Evolutionary conservation across 345 rosid genomes (phyloP), one percentile per base, ranked within the genome.

Genomic region (Aurinia saxatilis): DNA sequence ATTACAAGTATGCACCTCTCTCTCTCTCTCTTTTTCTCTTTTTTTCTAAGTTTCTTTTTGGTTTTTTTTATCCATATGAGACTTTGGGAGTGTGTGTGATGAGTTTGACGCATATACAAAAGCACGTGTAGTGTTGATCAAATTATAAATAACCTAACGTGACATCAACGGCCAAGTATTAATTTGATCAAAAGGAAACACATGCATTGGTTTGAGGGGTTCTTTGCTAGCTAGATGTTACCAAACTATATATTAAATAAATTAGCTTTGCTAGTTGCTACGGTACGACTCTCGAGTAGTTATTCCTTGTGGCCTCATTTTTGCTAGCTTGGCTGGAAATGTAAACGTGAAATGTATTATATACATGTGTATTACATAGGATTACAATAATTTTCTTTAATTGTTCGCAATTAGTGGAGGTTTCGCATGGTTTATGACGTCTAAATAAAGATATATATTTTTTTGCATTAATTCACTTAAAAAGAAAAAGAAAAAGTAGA

Each of bases 1-100:
- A 91, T 53, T 85, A 87, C 90, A 60, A 87, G 99, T 93, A 39
- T 17, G 31, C 55, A 35, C 29, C 44, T 40, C 58, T 65, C 62
- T 51, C 55, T 37, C 57, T 70, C 57, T 49, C 57, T 59, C 30
- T 25, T 36, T 6, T 11, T 23, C 30, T 4, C 38, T 15, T 10
- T 1, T n/a, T n/a, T n/a, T n/a, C n/a, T n/a, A n/a, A n/a, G n/a
- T n/a, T n/a, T n/a, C 30, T 35, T 7, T 19, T 17, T 36, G 46
- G 27, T 39, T 42, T 10, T 31, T 16, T 19, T 18, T 61, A n/a
- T 23, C 7, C 15, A 39, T 27, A 38, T 38, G 6, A 16, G 21
- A 34, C 38, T 13, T 45, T 21, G 16, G 46, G 13, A 5, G 41
- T 8, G 25, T 34, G 21, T 17, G n/a, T 51, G 60, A 30, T 39